Evolutionary conservation across 2,329 filamentous ascomycete genomes (phyloP), one percentile per base, ranked within the genome.

Genomic region (Botrytis squamosa): DNA sequence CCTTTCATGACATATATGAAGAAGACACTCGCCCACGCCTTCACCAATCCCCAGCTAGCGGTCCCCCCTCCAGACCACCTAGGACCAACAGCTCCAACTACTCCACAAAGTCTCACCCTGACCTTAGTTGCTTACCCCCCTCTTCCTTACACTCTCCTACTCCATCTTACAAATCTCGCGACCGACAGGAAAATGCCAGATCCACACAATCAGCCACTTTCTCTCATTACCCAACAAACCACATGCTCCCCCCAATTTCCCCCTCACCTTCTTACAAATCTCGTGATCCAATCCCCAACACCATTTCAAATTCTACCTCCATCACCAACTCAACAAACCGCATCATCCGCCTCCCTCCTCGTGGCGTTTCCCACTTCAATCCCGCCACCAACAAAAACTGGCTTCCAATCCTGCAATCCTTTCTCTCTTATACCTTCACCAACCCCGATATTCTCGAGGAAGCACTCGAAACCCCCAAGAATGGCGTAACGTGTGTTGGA

Each of bases 391-490:
- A 57, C 36, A 66, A 63, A 12, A 55, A 74, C 40, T 75, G 73
- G 72, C 71, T 73, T 3, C 33, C n/a, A 20, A 57, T 59, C 8
- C 40, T 78, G 7, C 72, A 78, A 71, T 70, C 33, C 22, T 75
- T 74, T 18, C 65, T 77, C 18, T 38, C 62, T 12, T 77, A 79
- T 49, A 57, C 67, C 1, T 77, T 79, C 55, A 22, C n/a, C 7
- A 65, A 77, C 36, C 72, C 75, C 2, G 76, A 77, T 70, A 60
- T 78, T 16, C 74, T 79, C 20, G 75, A 77, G 66, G 78, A 78
- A 67, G 77, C 77, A 20, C 70, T 78, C 36, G 77, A 79, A 44
- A 76, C 72, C 36, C 76, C 75, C 5, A 70, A 68, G 0, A 76
- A 75, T 0, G 77, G 77, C 0, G 67, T 79, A 0, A 72, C 74